phyloP scores from a whole-genome alignment of 345 rosid species.

The Pistacia integerrima region DNA sequence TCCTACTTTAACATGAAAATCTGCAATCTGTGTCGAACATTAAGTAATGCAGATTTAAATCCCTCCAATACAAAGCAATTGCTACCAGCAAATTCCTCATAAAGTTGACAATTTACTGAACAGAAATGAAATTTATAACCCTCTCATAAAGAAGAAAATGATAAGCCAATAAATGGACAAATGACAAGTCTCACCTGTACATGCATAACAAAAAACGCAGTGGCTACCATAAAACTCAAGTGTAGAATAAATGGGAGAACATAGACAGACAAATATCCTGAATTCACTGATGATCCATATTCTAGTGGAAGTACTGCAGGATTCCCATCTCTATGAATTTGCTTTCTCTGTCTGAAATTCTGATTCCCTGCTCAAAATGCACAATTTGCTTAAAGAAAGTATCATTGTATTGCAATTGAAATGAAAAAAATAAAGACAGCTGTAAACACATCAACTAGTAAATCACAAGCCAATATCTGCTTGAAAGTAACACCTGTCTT shows the following conservation, averaged over 20 bases:
- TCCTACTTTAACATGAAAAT: background rate
- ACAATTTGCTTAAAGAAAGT: conserved; percentile 1
- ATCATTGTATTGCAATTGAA: background rate
- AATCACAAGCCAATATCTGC: conserved; percentile 12
- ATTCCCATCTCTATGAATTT: conserved; percentile 27
- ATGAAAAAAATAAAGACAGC: background rate
- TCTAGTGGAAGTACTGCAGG: conserved; percentile 20
- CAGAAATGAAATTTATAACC: background rate
- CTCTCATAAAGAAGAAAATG: background rate
- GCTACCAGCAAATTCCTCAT: background rate
- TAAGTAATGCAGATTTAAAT: background rate
- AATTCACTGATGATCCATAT: conserved; percentile 31
- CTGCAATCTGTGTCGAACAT: background rate
- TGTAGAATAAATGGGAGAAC: conserved; percentile 72
- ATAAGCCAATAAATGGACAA: background rate
- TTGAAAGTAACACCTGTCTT: conserved; percentile 30
- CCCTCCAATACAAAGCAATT: background rate
- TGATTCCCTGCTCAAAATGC: conserved; percentile 37
- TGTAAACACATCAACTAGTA: background rate
- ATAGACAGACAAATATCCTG: conserved; percentile 47
- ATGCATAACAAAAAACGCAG: conserved; percentile 85
- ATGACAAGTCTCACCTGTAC: conserved; percentile 64
- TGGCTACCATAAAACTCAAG: conserved; percentile 69
- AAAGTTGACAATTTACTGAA: background rate
- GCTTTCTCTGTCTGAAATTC: conserved; percentile 60